These are phyloP conservation scores for Cyclotella distinguenda DNA, from an alignment of 108 stramenopile species.

Conservation along the genomic window DNA sequence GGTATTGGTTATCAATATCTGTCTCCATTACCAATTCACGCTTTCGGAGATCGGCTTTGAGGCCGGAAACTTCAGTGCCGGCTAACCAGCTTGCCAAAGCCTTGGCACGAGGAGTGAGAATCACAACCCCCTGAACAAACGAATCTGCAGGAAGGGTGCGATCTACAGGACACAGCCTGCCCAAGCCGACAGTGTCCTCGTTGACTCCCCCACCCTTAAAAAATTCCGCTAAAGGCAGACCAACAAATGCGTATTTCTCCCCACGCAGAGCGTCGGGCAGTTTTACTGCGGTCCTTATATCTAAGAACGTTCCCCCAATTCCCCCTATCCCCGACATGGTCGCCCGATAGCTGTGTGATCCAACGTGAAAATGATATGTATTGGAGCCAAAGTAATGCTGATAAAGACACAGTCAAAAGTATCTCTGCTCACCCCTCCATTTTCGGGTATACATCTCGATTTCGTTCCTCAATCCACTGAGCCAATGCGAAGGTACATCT, in stretches of 20 bases:
- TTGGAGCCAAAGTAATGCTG: neutral
- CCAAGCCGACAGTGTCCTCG: conserved; percentile 79
- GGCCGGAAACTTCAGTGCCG: conserved; percentile 85
- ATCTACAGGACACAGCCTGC: conserved; percentile 72
- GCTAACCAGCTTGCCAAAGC: conserved; percentile 92
- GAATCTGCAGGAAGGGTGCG: conserved; percentile 70
- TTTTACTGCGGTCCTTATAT: conserved; percentile 87
- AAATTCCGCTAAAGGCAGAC: conserved; percentile 89
- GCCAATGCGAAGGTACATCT: conserved; percentile 91
- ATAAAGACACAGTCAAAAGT: neutral
- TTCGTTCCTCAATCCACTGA: conserved; percentile 90
- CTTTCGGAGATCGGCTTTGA: conserved; percentile 86
- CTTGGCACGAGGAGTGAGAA: conserved; percentile 81
- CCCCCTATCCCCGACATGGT: conserved; percentile 63
- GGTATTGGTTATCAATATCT: conserved; percentile 92
- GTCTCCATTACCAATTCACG: conserved; percentile 90
- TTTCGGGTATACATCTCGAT: conserved; percentile 78
- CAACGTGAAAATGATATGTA: neutral
- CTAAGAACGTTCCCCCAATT: conserved; percentile 65
- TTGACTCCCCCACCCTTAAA: conserved; percentile 76
- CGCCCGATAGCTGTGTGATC: conserved; percentile 55
- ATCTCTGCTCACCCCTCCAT: conserved; percentile 75
- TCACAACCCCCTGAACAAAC: conserved; percentile 91
- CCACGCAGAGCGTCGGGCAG: conserved; percentile 93
- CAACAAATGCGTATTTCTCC: conserved; percentile 95